A percentile compares a stretch with the other conserved stretches of the same genome.
Conservation (phyloP, 2,329 filamentous ascomycete species). For the Pseudohalonectria lignicola region DNA sequence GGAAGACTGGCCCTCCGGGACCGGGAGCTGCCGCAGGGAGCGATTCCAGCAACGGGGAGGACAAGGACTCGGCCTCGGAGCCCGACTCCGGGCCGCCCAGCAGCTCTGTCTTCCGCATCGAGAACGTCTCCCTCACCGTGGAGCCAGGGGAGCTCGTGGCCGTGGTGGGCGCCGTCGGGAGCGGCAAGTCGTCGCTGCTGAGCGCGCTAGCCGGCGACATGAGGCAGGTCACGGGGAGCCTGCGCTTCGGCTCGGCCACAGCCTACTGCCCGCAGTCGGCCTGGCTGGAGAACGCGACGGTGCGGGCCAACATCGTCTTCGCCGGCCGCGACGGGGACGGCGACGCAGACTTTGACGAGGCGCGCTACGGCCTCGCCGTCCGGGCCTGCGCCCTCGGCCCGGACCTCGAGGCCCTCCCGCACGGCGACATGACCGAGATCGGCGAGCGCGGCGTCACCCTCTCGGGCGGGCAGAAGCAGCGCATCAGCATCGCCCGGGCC, state of each 20-base stretch:
- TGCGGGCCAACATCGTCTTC: slow-evolving; percentile 24
- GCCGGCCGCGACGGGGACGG: too few species aligned
- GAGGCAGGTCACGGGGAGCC: slow-evolving; percentile 10
- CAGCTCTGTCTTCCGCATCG: slow-evolving; percentile 16
- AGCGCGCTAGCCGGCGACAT: slow-evolving; percentile 17
- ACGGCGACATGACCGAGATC: slow-evolving; percentile 77
- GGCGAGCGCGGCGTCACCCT: slow-evolving; percentile 90
- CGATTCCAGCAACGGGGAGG: neutral
- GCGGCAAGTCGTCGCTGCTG: slow-evolving; percentile 20
- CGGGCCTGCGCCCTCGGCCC: slow-evolving; percentile 75
- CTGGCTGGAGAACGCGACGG: slow-evolving; percentile 57
- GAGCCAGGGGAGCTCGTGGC: slow-evolving; percentile 17
- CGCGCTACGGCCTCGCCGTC: slow-evolving; percentile 72
- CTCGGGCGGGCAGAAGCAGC: slow-evolving; percentile 87
- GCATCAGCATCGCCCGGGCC: slow-evolving; percentile 80
- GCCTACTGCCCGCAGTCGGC: slow-evolving; percentile 23
- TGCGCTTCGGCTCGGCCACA: slow-evolving; percentile 17
- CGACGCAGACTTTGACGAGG: slow-evolving; percentile 49
- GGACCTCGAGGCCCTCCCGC: slow-evolving; percentile 79
- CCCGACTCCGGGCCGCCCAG: slow-evolving; percentile 6
- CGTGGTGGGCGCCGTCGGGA: slow-evolving; percentile 18
- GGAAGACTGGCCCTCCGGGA: too few species aligned
- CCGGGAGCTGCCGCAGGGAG: too few species aligned
- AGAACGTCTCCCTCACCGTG: slow-evolving; percentile 10
- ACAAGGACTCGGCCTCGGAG: neutral